phyloP scores from a whole-genome alignment of 2,329 filamentous ascomycete genomes.

The Cryoendolithus antarcticus region DNA sequence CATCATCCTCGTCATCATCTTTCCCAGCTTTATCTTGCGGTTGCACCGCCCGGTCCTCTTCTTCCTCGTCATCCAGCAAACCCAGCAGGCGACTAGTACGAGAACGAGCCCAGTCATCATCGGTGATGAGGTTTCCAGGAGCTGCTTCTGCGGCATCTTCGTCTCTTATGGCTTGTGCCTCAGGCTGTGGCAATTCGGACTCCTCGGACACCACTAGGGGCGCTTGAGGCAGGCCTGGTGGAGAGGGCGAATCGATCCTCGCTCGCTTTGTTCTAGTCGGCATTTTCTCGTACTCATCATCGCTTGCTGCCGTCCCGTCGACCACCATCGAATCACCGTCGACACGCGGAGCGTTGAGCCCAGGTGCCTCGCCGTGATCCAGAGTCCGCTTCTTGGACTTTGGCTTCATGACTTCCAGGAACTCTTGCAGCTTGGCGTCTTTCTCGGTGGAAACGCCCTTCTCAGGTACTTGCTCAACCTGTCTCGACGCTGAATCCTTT shows the following conservation, averaged over 20 bases:
- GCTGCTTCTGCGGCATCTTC: not conserved
- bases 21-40: no score
- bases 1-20: no score
- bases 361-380: constrained; percentile 3
- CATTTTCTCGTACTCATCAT: constrained; percentile 58
- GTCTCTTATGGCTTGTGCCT: no score
- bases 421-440: constrained; percentile 77
- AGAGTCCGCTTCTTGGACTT: constrained; percentile 30
- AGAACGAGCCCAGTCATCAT: constrained; percentile 85
- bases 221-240: not conserved
- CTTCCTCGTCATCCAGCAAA: constrained; percentile 63
- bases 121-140: constrained; percentile 37
- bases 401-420: constrained; percentile 66
- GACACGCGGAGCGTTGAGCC: constrained; percentile 1
- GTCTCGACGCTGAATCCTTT: no score
- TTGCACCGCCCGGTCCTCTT: constrained; percentile 5
- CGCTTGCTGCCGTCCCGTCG: constrained; percentile 32
- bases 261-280: constrained; percentile 32
- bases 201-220: not conserved
- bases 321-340: constrained; percentile 6
- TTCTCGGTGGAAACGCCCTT: constrained; percentile 20
- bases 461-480: no score
- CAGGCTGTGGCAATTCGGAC: no score
- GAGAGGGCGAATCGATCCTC: constrained; percentile 5
- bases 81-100: constrained; percentile 78